Conservation (phyloP, 176 grass and related monocot species). For the Ampelocalamus luodianensis region DNA sequence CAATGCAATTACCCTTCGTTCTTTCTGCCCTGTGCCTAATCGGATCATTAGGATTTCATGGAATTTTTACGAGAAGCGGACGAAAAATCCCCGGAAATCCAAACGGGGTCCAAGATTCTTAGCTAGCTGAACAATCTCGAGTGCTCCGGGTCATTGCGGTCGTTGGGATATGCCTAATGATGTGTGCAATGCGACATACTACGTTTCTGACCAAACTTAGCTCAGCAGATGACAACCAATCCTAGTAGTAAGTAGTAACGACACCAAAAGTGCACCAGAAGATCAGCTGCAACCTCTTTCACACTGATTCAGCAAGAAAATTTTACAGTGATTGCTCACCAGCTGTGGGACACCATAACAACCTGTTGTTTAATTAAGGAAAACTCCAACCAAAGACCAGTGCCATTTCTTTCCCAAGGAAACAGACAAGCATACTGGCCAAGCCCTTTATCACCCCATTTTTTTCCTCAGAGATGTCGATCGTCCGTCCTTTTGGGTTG, state of each 20-base stretch:
- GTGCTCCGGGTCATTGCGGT: too few species aligned
- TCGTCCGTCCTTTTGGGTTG: conserved; percentile 18
- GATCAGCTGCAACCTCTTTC: not conserved
- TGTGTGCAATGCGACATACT: not conserved
- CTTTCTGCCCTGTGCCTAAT: not conserved
- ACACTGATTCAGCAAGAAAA: not conserved
- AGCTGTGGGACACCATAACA: not conserved
- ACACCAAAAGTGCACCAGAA: not conserved
- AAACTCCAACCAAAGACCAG: not conserved
- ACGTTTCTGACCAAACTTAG: not conserved
- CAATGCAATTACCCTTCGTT: not conserved
- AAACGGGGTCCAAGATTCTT: not conserved
- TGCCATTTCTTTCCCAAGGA: not conserved
- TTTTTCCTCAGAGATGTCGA: not conserved
- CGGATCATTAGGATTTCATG: not conserved
- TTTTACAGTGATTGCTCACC: not conserved
- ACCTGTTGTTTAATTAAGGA: not conserved
- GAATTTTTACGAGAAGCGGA: not conserved
- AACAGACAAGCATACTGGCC: not conserved
- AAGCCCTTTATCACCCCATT: conserved; percentile 20
- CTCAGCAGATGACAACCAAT: not conserved
- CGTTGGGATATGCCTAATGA: not conserved
- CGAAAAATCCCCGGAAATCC: not conserved
- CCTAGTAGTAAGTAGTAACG: too few species aligned
- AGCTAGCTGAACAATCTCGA: not conserved